Conservation (phyloP, 176 grass and related monocot species). For the Eleusine coracana region DNA sequence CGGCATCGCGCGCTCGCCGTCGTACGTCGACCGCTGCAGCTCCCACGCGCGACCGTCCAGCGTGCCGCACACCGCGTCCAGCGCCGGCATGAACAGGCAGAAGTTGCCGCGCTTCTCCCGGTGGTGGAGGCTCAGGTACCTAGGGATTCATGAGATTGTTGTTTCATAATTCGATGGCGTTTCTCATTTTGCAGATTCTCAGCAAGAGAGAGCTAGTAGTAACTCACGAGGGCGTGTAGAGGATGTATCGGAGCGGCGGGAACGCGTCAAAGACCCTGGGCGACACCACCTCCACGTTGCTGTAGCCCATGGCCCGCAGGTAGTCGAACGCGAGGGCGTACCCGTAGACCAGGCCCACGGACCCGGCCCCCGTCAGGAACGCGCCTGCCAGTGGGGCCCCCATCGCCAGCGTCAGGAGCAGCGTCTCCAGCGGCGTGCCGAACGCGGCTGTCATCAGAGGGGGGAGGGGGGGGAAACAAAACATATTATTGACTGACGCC, state of each 20-base stretch:
- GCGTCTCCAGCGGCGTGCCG: slow-evolving; percentile 71
- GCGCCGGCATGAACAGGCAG: slow-evolving; percentile 86
- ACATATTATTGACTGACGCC: background rate
- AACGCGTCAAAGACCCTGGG: slow-evolving; percentile 52
- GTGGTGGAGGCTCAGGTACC: slow-evolving; percentile 87
- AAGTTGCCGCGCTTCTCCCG: slow-evolving; percentile 65
- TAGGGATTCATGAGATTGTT: background rate
- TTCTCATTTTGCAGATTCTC: no score
- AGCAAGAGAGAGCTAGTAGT: no score
- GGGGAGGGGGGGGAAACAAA: no score
- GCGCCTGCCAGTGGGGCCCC: slow-evolving; percentile 65
- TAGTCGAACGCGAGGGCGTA: slow-evolving; percentile 73
- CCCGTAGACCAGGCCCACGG: slow-evolving; percentile 63
- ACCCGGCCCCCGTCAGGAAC: slow-evolving; percentile 64
- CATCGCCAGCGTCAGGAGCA: slow-evolving; percentile 60
- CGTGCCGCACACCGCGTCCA: slow-evolving; percentile 47
- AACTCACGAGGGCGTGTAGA: slow-evolving; percentile 85
- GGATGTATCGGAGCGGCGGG: slow-evolving; percentile 66
- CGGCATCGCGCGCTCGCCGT: background rate
- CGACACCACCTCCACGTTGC: slow-evolving; percentile 83
- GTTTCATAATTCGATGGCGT: no score
- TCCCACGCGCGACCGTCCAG: slow-evolving; percentile 21
- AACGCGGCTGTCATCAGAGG: slow-evolving; percentile 54
- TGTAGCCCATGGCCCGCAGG: slow-evolving; percentile 80
- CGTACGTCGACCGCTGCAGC: slow-evolving; percentile 21